A percentile compares a stretch with the other conserved stretches of the same genome.
Conservation (phyloP, 1,139 yeast genomes). For the Hanseniaspora uvarum region DNA sequence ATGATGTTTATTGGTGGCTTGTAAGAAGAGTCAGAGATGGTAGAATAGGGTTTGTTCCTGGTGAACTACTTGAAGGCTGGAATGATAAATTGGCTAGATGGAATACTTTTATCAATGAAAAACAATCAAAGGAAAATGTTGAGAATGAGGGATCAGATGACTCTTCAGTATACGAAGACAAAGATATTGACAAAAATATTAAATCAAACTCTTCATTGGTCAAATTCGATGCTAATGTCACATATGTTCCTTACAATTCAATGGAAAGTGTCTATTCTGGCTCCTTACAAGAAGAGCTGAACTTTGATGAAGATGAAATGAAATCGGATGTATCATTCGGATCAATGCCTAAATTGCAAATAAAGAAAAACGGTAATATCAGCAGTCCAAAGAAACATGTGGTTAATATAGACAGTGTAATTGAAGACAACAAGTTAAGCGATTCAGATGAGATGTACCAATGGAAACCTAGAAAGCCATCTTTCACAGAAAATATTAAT, state of each 20-base stretch:
- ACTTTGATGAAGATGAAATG: conserved; percentile 8
- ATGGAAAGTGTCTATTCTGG: conserved; percentile 13
- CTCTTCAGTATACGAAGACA: conserved; percentile 17
- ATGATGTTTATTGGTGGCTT: conserved; percentile 95
- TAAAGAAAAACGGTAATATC: conserved; percentile 1
- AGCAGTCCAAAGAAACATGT: not conserved
- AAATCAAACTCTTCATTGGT: not conserved
- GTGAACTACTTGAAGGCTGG: conserved; percentile 86
- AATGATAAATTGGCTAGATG: conserved; percentile 83
- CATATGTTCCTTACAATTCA: conserved; percentile 15
- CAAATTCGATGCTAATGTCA: conserved; percentile 13
- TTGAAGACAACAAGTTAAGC: not conserved
- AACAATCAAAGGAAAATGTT: conserved; percentile 30
- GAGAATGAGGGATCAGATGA: conserved; percentile 17
- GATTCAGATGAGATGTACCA: not conserved
- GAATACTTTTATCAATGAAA: conserved; percentile 87
- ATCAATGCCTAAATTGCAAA: conserved; percentile 11
- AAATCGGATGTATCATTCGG: conserved; percentile 14
- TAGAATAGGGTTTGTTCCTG: conserved; percentile 88
- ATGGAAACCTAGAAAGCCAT: conserved; percentile 16
- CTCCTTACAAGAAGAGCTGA: conserved; percentile 1
- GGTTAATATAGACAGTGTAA: not conserved
- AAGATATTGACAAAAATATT: conserved; percentile 11
- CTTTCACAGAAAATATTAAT: conserved; percentile 21
- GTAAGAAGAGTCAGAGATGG: conserved; percentile 61